Conservation (phyloP, 2,329 filamentous ascomycete genomes). For the Colletotrichum costaricense region DNA sequence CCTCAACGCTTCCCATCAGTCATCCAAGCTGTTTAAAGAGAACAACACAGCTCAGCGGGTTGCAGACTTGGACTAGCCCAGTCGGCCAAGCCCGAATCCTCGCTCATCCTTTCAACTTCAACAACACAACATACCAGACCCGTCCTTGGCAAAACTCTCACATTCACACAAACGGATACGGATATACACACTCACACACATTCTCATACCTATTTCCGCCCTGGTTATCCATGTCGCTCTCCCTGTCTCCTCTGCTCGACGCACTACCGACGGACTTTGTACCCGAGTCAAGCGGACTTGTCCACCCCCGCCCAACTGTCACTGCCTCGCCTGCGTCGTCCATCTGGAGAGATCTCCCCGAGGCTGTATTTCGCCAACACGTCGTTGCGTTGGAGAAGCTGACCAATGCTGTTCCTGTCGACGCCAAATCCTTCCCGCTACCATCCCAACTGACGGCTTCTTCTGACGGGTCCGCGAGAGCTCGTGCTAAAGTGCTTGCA, state of each 20-base stretch:
- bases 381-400: constrained; percentile 32
- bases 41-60: background rate
- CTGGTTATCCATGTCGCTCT: constrained; percentile 17
- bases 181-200: background rate
- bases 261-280: background rate
- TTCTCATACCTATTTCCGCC: background rate
- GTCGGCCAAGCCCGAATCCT: background rate
- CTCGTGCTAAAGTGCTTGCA: background rate
- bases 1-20: background rate
- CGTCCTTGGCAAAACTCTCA: background rate
- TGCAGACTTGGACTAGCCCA: background rate
- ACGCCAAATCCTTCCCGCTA: constrained; percentile 18
- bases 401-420: constrained; percentile 34
- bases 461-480: background rate
- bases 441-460: background rate
- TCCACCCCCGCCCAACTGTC: background rate
- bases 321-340: constrained; percentile 28
- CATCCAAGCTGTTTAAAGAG: background rate
- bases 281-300: background rate
- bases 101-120: background rate
- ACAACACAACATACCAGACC: background rate
- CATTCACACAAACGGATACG: background rate
- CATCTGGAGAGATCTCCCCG: constrained; percentile 30
- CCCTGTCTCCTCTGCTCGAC: background rate
- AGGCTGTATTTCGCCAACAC: constrained; percentile 25